These are phyloP conservation scores for Funneliformis mosseae DNA, from an alignment of 192 early-diverging fungal species.

Conservation along the genomic window DNA sequence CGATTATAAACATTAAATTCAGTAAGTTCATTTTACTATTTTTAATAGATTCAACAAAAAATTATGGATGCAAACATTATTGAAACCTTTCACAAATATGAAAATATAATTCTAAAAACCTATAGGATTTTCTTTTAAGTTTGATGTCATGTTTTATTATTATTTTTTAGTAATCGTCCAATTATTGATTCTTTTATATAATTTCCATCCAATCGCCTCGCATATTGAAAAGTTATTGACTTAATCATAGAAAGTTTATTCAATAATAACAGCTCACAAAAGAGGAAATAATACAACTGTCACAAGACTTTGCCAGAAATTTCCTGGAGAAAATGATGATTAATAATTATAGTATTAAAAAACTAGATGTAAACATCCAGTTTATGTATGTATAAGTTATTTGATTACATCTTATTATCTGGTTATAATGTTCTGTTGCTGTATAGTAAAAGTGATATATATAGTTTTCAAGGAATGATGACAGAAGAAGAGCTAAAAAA, in stretches of 20 bases:
- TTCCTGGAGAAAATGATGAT: neutral
- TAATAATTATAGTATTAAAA: neutral
- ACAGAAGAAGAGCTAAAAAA: conserved; percentile 23
- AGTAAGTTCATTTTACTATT: conserved; percentile 14
- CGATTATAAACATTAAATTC: conserved; percentile 16
- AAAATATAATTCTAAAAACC: conserved; percentile 19
- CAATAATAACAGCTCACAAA: neutral
- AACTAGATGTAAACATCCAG: conserved; percentile 17
- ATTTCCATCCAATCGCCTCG: neutral
- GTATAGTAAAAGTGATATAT: conserved; percentile 7
- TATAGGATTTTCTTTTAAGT: conserved; percentile 18
- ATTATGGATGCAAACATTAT: neutral
- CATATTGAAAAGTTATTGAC: neutral
- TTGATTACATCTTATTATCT: conserved; percentile 8
- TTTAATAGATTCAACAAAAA: conserved; percentile 3
- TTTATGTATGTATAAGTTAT: conserved; percentile 27
- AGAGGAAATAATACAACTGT: conserved; percentile 1
- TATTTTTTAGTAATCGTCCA: neutral
- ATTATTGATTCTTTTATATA: conserved; percentile 17
- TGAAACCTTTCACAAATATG: conserved; percentile 17
- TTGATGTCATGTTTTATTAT: conserved; percentile 11
- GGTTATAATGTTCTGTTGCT: conserved; percentile 9
- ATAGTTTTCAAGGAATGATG: conserved; percentile 24
- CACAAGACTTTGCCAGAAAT: conserved; percentile 5
- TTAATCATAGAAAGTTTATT: conserved; percentile 17